These are phyloP conservation scores for Elaeis guineensis DNA, from an alignment of 176 grass and related monocot species.

Conservation along the genomic window DNA sequence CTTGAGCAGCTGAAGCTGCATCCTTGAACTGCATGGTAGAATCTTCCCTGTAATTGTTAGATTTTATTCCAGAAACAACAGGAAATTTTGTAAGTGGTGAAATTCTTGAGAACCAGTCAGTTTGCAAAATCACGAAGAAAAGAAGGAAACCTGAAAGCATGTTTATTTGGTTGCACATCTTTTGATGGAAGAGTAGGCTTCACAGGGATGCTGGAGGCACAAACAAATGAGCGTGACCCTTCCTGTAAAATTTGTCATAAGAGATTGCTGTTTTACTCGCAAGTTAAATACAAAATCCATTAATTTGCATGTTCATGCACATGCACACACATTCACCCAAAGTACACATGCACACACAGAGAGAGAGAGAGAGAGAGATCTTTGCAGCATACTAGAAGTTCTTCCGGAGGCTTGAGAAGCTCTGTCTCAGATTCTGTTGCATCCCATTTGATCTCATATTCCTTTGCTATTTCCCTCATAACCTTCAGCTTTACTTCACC, in stretches of 20 bases:
- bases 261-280: too few species aligned
- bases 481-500: conserved; percentile 78
- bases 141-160: conserved; percentile 38
- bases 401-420: conserved; percentile 82
- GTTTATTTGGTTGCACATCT: conserved; percentile 19
- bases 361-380: too few species aligned
- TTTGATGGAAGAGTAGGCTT: conserved; percentile 32
- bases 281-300: too few species aligned
- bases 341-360: too few species aligned
- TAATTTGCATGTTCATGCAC: too few species aligned
- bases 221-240: conserved; percentile 54
- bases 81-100: too few species aligned
- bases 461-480: conserved; percentile 90
- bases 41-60: conserved; percentile 26
- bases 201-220: conserved; percentile 49
- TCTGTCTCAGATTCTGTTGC: conserved; percentile 59
- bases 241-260: conserved; percentile 28
- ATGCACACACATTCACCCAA: too few species aligned
- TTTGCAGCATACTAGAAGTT: conserved; percentile 35
- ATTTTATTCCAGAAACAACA: too few species aligned
- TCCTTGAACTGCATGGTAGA: conserved; percentile 58
- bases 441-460: conserved; percentile 84
- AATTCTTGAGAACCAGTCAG: too few species aligned
- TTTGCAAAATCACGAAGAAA: not conserved
- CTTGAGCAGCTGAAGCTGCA: conserved; percentile 64